Evolutionary conservation across 1,284 basidiomycete species (phyloP).

Genomic region (Naganishia sp.): DNA sequence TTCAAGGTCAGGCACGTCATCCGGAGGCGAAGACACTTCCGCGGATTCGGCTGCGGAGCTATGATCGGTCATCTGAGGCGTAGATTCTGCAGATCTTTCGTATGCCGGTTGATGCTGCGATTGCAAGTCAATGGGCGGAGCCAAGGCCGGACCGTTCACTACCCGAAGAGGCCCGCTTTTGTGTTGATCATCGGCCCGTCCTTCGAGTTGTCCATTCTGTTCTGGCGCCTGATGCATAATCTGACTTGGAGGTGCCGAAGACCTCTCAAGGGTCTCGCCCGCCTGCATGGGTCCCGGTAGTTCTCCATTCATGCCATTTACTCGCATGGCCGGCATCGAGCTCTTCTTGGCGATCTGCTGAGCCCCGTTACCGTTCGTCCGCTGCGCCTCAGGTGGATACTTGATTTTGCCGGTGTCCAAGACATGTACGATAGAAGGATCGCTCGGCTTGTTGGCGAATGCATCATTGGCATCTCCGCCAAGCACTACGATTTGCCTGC

Average conservation of each 20-base stretch:
- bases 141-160: constrained; percentile 8
- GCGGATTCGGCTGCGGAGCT: constrained; percentile 23
- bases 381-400: constrained; percentile 65
- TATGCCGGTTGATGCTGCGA: constrained; percentile 2
- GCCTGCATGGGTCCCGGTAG: constrained; percentile 8
- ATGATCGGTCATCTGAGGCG: constrained; percentile 26
- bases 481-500: constrained; percentile 84
- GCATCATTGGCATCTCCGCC: constrained; percentile 77
- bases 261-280: constrained; percentile 18
- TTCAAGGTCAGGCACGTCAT: constrained; percentile 2
- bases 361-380: constrained; percentile 25
- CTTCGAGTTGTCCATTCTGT: not conserved
- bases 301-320: constrained; percentile 7
- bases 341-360: constrained; percentile 41
- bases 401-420: constrained; percentile 94
- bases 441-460: constrained; percentile 64
- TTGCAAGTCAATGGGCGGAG: constrained; percentile 27
- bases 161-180: constrained; percentile 2
- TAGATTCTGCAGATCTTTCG: constrained; percentile 24
- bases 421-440: constrained; percentile 80
- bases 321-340: constrained; percentile 31
- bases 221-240: not conserved
- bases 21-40: constrained; percentile 18
- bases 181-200: not conserved
- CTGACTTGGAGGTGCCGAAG: constrained; percentile 29